phyloP scores from a whole-genome alignment of 2,329 filamentous ascomycete species.

The Albophoma yamanashiensis region DNA sequence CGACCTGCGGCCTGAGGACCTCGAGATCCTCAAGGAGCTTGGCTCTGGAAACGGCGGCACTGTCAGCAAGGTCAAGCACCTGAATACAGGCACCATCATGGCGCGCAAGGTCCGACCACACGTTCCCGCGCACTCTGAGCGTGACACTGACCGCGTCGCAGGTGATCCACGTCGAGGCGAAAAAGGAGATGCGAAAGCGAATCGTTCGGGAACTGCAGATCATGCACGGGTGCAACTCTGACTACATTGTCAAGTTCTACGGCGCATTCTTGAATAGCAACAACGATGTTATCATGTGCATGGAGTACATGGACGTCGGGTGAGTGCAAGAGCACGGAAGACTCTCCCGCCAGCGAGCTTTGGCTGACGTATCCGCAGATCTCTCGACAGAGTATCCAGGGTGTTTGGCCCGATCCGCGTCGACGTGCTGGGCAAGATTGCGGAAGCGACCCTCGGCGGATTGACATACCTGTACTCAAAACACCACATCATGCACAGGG shows the following conservation, averaged over 20 bases:
- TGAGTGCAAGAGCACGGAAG: constrained; percentile 38
- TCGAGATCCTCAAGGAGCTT: constrained; percentile 88
- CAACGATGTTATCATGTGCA: constrained; percentile 98
- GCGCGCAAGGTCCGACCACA: constrained; percentile 68
- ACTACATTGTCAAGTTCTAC: constrained; percentile 96
- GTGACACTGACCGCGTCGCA: constrained; percentile 25
- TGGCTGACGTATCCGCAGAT: constrained; percentile 37
- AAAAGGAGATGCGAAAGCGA: constrained; percentile 91
- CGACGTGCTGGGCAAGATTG: constrained; percentile 94
- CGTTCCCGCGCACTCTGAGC: background rate
- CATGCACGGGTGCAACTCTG: constrained; percentile 95
- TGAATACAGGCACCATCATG: constrained; percentile 92
- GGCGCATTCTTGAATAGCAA: constrained; percentile 94
- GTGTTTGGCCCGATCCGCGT: constrained; percentile 93
- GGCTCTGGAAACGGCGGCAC: constrained; percentile 95
- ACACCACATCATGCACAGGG: constrained; percentile 97
- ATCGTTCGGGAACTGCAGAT: constrained; percentile 97
- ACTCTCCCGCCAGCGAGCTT: background rate
- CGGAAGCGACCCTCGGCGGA: constrained; percentile 86
- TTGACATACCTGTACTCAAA: constrained; percentile 91
- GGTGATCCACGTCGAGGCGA: constrained; percentile 97
- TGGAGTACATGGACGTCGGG: constrained; percentile 99
- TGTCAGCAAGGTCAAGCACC: constrained; percentile 94
- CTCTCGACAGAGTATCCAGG: constrained; percentile 86
- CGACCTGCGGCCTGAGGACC: constrained; percentile 81